phyloP scores from a whole-genome alignment of 495 filamentous ascomycete genomes.

The Lasiosphaeria hispida region DNA sequence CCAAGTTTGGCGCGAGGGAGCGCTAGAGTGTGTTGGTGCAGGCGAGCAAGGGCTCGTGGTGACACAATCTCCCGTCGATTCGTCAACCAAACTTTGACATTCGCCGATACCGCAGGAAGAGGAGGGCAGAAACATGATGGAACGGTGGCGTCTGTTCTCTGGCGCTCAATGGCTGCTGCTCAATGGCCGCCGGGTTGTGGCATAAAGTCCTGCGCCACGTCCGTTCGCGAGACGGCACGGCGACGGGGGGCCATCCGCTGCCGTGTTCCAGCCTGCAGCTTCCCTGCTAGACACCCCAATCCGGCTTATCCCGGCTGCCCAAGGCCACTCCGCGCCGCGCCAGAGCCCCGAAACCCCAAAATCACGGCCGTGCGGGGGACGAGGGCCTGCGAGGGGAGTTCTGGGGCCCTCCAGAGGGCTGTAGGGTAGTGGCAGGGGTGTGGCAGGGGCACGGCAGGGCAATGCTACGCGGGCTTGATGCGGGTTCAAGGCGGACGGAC shows the following conservation, averaged over 20 bases:
- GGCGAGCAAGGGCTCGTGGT: not conserved
- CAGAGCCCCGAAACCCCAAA: not conserved
- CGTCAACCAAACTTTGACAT: constrained; percentile 3
- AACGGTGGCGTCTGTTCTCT: constrained; percentile 12
- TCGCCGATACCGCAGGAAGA: not conserved
- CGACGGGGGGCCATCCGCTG: constrained; percentile 1
- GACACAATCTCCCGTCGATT: constrained; percentile 2
- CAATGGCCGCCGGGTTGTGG: constrained; percentile 1
- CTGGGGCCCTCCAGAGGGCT: too few relatives aligned
- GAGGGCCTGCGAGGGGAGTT: too few relatives aligned
- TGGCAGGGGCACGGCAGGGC: too few relatives aligned
- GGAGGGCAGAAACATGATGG: constrained; percentile 9
- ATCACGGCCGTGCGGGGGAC: not conserved
- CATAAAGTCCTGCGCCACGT: constrained; percentile 11
- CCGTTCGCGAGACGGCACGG: constrained; percentile 15
- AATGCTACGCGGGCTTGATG: too few relatives aligned
- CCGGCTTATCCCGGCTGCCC: not conserved
- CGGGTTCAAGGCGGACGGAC: too few relatives aligned
- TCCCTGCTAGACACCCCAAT: not conserved
- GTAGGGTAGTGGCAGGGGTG: too few relatives aligned
- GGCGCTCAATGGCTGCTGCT: not conserved
- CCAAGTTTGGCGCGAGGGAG: not conserved
- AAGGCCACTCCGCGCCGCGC: not conserved
- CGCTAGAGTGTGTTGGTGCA: not conserved
- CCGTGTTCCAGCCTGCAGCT: not conserved